Evolutionary conservation across 768 basidiomycete species (phyloP).

Genomic region (Tulasnella sp.): DNA sequence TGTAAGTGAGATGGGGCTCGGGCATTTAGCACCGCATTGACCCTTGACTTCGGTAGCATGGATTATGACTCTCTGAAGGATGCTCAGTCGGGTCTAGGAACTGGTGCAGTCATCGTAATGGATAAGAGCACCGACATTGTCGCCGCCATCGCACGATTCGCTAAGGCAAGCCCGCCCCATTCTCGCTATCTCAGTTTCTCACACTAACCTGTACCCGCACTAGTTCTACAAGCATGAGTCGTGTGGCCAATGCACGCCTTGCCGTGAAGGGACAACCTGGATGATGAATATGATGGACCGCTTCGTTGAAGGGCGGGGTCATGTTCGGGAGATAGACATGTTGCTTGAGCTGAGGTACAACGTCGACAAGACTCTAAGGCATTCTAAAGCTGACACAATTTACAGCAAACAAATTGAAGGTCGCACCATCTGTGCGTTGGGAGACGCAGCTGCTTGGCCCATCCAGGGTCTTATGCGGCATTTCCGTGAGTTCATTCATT

Average conservation of each 20-base stretch:
- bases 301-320: constrained; percentile 83
- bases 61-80: constrained; percentile 98
- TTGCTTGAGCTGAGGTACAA: constrained; percentile 81
- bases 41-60: no score
- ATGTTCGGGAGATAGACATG: constrained; percentile 96
- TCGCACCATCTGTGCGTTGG: constrained; percentile 92
- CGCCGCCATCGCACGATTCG: constrained; percentile 86
- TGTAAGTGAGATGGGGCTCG: constrained; percentile 64
- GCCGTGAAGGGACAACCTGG: constrained; percentile 93
- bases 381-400: background rate
- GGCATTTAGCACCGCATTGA: background rate
- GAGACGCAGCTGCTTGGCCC: constrained; percentile 97
- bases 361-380: background rate
- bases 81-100: constrained; percentile 91
- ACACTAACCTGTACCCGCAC: background rate
- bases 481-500: constrained; percentile 46
- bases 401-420: constrained; percentile 90
- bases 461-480: constrained; percentile 97
- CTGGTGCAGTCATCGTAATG: constrained; percentile 98
- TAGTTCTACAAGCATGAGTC: constrained; percentile 98
- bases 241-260: constrained; percentile 94
- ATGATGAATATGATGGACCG: constrained; percentile 99
- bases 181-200: background rate
- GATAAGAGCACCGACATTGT: constrained; percentile 95
- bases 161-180: constrained; percentile 39